Conservation (phyloP, 1,284 basidiomycete genomes). For the Irpex sp. region DNA sequence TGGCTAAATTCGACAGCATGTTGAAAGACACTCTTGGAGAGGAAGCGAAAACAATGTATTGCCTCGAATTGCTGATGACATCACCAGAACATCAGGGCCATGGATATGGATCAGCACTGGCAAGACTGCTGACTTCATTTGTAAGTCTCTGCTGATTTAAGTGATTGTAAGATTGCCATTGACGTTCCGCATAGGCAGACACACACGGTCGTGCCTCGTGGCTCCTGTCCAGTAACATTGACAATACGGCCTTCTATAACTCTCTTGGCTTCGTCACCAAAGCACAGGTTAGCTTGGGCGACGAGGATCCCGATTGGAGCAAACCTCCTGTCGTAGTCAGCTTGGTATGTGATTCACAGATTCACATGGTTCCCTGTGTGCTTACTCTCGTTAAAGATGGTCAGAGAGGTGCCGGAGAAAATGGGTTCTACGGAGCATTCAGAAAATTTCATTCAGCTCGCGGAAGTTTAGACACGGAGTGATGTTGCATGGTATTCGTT, state of each 20-base stretch:
- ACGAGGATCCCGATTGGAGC: conserved; percentile 19
- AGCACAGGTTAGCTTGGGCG: conserved; percentile 13
- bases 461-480: too few species aligned
- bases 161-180: not conserved
- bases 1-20: not conserved
- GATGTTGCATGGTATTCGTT: too few species aligned
- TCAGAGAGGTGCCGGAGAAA: not conserved
- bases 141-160: not conserved
- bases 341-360: conserved; percentile 12
- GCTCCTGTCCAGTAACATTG: conserved; percentile 17
- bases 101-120: conserved; percentile 6
- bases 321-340: conserved; percentile 12
- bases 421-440: too few species aligned
- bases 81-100: conserved; percentile 3
- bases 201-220: conserved; percentile 14
- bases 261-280: conserved; percentile 17
- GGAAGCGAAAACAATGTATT: not conserved
- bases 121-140: not conserved
- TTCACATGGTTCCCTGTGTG: not conserved
- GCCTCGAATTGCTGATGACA: conserved; percentile 1
- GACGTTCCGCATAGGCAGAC: conserved; percentile 11
- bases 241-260: conserved; percentile 21
- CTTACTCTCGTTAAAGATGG: not conserved
- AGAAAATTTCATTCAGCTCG: too few species aligned
- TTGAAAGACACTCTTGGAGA: conserved; percentile 1